These are phyloP conservation scores for Modicella reniformis DNA, from an alignment of 371 early-diverging fungal species.

Conservation along the genomic window DNA sequence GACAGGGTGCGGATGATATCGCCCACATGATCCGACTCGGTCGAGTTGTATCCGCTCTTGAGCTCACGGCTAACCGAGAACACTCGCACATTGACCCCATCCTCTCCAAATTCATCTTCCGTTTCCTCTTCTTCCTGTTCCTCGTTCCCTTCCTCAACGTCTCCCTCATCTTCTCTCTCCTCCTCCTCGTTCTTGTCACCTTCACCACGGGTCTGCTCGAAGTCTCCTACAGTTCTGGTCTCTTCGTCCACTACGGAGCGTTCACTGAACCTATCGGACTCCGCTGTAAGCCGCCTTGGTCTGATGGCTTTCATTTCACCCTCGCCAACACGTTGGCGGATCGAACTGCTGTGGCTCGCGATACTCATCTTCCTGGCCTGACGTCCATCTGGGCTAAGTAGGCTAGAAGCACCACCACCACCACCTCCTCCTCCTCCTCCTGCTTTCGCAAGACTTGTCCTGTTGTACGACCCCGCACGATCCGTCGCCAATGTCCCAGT, in stretches of 20 bases:
- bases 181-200: slow-evolving; percentile 9
- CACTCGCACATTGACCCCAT: slow-evolving; percentile 35
- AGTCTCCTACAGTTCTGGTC: not conserved
- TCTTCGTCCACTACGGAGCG: not conserved
- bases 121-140: slow-evolving; percentile 7
- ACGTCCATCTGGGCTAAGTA: slow-evolving; percentile 14
- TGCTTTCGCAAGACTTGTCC: not conserved
- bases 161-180: slow-evolving; percentile 12
- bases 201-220: not conserved
- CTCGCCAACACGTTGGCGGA: not conserved
- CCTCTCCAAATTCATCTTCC: slow-evolving; percentile 13
- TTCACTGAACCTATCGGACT: slow-evolving; percentile 11
- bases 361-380: slow-evolving; percentile 12
- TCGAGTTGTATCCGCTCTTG: slow-evolving; percentile 49
- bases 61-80: slow-evolving; percentile 54
- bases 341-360: not conserved
- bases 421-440: slow-evolving; percentile 7
- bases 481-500: slow-evolving; percentile 4
- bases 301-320: not conserved
- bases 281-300: slow-evolving; percentile 6
- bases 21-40: slow-evolving; percentile 52
- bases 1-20: slow-evolving; percentile 53
- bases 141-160: slow-evolving; percentile 12
- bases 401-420: not conserved
- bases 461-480: not conserved